Evolutionary conservation across 805 yeast genomes (phyloP), one percentile per base, ranked within the genome.

Genomic region (Lipomyces sp.): DNA sequence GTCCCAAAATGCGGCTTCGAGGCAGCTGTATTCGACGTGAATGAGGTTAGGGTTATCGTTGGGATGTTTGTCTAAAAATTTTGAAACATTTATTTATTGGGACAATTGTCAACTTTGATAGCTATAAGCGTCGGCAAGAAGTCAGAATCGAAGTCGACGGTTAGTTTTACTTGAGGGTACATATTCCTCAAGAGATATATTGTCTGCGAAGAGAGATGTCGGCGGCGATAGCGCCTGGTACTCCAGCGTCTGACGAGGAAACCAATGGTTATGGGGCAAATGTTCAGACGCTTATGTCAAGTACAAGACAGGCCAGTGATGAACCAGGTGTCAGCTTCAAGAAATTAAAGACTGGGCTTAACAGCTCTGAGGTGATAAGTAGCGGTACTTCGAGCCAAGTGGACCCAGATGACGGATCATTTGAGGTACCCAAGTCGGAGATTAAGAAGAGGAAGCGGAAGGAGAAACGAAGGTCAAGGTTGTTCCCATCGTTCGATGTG

Each of bases 381-480:
- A 11, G 8, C n/a, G 34, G 15, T 6, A 15, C 34, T 18, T n/a
- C n/a, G 34, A 32, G 55, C 18, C 10, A n/a, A 15, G n/a, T 42
- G 57, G 35, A 48, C 35, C 50, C 53, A 48, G 57, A 57, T 6
- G 60, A 39, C 7, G 69, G 45, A 24, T 69, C 62, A 15, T 69
- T 69, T 62, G 67, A 67, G 45, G 42, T 63, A n/a, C 66, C 69
- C 6, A 61, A 64, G 63, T 35, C 45, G 2, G 51, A 59, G 50
- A 54, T 45, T 24, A 62, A 63, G 53, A 64, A 65, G 35, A 34
- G 33, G 32, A 73, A 73, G 63, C 67, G 74, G 42, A 73, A 75
- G 58, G 65, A 71, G 58, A 67, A 66, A 66, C 64, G 72, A 5
- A 69, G 69, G 63, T 76, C 77, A 10, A 58, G 61, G 6, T 34